Evolutionary conservation across 1,284 basidiomycete species (phyloP), one percentile per base, ranked within the genome.

Genomic region (Porodaedalea pini): DNA sequence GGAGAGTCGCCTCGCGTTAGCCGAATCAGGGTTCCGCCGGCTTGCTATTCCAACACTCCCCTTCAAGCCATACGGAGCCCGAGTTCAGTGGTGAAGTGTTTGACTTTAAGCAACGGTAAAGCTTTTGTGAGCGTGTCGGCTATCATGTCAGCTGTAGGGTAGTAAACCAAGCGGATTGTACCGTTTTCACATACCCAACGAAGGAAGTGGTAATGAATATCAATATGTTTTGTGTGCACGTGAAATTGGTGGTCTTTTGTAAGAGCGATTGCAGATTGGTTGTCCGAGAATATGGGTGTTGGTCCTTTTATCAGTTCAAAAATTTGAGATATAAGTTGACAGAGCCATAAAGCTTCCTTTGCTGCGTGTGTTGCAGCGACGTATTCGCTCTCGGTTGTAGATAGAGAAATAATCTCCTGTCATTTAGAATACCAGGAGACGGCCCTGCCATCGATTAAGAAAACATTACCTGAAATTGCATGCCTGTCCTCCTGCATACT

Each of bases 201-300:
- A 17, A 61, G 47, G 25, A 63, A 66, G 54, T 72, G 71, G 51
- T 67, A 62, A 1, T 45, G 44, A 21, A 71, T 62, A 44, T 71
- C 65, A 37, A 74, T 71, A 60, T 75, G 72, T 57, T 72, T 72
- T 21, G 66, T 62, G 1, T 65, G 32, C n/a, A 60, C 62, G 53
- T 71, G 71, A 53, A 64, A 63, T 3, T 51, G 17, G 39, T 68
- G 63, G 37, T 69, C 66, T n/a, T 64, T 48, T 6, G 63, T 55
- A 2, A 72, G 29, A 7, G 43, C 40, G 29, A 73, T 65, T 7
- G 66, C 62, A 0, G 63, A 55, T 41, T 66, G 56, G 57, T 71
- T 72, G 61, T 73, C 70, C 17, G 53, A 54, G 50, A 59, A 59
- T 25, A 71, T 44, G 1, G 48, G 27, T 15, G 36, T 63, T 11